Base-by-base conservation (phyloP, 2,329 filamentous ascomycete genomes). In the Fusarium scirpi region DNA sequence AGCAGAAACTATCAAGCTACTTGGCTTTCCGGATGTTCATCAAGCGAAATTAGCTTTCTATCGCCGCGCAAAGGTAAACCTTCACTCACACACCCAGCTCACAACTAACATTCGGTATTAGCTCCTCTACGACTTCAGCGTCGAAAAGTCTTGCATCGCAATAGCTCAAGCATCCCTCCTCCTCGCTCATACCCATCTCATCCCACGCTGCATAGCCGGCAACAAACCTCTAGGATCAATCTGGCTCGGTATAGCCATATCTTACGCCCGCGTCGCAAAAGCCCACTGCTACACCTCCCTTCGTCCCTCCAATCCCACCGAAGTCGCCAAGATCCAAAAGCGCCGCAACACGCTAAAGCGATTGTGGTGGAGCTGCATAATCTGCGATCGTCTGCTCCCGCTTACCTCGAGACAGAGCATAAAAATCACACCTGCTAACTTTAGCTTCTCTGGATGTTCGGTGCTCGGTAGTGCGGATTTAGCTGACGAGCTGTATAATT, bases 121-220 rank as follows among this genome's bases (percentile, higher is more conserved):
- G 71, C 73, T 75, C 22, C 70, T 75, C 1, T 74, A 76, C 22
- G 73, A 75, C 13, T 76, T 75, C 13, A 74, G 71, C 7, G 71
- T 66, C 53, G 73, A 75, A 47, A 72, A 69, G 18, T 74, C 71
- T 0, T 72, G 71, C 2, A 62, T 75, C 41, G 68, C 73, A 8
- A 73, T 74, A n/a, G 70, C 73, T 1, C 73, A 75, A 24, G 72
- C 73, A 3, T 67, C 73, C 0, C 48, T 75, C 1, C 64, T 75
- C 5, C 67, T 75, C 16, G 72, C 73, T 0, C 73, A 75, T n/a
- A 74, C 73, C 0, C 73, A 75, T 6, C 54, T 75, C 3, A 75
- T 75, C 5, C 73, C 73, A 0, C 73, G 73, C 4, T 71, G 71
- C 4, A 69, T 74, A 16, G 73, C 70, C 6, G 71, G 73, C 7